A percentile compares a stretch with the other conserved stretches of the same genome.
Evolutionary conservation across 139 green algal genomes (phyloP).

Genomic region (Yamagishiella unicocca): DNA sequence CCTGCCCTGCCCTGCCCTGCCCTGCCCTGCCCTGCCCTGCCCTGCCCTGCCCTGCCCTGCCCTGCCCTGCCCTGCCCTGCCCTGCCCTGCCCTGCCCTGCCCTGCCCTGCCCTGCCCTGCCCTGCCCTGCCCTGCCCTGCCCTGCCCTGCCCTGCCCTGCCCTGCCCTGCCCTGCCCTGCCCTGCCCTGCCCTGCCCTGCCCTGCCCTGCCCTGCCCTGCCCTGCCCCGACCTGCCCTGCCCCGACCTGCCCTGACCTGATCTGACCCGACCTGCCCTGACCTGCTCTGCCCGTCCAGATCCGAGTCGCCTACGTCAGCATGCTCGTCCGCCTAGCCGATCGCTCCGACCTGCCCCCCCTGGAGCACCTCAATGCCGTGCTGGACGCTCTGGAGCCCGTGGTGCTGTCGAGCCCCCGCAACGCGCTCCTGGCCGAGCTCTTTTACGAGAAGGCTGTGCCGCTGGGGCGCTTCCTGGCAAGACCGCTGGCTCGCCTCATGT

Average conservation of each 20-base stretch:
- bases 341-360: neutral
- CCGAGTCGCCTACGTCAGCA: neutral
- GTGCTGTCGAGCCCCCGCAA: neutral
- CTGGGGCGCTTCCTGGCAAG: neutral
- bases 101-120: too few relatives aligned
- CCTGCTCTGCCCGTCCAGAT: neutral
- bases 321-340: neutral
- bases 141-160: neutral
- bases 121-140: too few relatives aligned
- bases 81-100: too few relatives aligned
- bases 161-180: neutral
- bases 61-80: too few relatives aligned
- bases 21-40: too few relatives aligned
- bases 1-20: too few relatives aligned
- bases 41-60: too few relatives aligned
- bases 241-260: neutral
- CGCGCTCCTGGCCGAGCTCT: neutral
- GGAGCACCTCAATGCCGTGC: slow-evolving; percentile 12
- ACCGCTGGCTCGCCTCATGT: neutral
- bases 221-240: neutral
- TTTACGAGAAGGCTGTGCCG: neutral
- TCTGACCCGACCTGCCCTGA: neutral
- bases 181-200: neutral
- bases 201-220: neutral
- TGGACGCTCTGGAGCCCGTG: slow-evolving; percentile 24